phyloP scores from a whole-genome alignment of 768 basidiomycete species.

The Mycena galopus region DNA sequence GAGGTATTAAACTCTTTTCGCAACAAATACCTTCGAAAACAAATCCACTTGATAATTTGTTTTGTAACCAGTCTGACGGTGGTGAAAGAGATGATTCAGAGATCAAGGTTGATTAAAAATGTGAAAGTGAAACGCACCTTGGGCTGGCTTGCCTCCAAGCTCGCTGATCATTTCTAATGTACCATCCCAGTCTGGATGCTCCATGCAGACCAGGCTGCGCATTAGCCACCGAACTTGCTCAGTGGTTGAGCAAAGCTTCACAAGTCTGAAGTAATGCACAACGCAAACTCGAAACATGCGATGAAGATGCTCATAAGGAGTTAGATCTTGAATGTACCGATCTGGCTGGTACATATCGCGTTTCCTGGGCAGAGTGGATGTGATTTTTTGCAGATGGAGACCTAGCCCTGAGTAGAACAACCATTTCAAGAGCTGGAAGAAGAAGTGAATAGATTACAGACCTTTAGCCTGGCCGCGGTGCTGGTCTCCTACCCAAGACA shows the following conservation, averaged over 20 bases:
- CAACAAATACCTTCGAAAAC: conserved; percentile 46
- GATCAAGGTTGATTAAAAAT: not conserved
- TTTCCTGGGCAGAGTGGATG: not conserved
- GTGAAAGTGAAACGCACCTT: not conserved
- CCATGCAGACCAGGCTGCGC: not conserved
- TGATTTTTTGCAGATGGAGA: not conserved
- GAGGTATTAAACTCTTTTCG: conserved; percentile 45
- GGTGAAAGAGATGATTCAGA: not conserved
- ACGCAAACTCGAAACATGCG: not conserved
- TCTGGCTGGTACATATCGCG: not conserved
- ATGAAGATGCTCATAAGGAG: not conserved
- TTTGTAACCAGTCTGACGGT: conserved; percentile 45
- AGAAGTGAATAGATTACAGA: too few species aligned
- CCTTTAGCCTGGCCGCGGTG: conserved; percentile 27
- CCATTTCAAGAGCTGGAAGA: not conserved
- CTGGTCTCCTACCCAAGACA: conserved; percentile 39
- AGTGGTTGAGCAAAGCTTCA: not conserved
- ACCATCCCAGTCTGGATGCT: not conserved
- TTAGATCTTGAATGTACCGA: not conserved
- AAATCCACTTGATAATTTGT: conserved; percentile 43
- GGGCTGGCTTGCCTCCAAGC: not conserved
- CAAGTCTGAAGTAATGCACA: not conserved
- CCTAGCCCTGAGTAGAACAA: not conserved
- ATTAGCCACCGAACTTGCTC: not conserved
- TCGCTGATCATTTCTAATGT: not conserved